These are phyloP conservation scores for Pseudodiploospora longispora DNA, from an alignment of 2,329 filamentous ascomycete genomes.

Conservation along the genomic window DNA sequence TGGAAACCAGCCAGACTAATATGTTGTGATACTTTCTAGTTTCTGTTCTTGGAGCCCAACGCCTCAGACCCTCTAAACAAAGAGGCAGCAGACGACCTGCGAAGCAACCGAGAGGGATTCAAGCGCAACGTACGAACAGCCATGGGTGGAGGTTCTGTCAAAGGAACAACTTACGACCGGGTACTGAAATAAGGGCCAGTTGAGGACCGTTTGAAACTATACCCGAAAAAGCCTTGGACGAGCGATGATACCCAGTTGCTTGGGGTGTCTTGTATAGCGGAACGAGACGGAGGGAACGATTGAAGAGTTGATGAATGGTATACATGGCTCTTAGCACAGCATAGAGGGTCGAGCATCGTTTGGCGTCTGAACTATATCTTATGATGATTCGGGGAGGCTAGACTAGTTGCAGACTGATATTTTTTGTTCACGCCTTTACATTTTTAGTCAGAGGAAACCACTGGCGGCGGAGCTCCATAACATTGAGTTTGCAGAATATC, in stretches of 20 bases:
- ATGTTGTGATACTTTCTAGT: slow-evolving; percentile 42
- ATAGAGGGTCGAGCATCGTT: too few relatives aligned
- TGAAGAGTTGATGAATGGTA: too few relatives aligned
- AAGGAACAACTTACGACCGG: slow-evolving; percentile 65
- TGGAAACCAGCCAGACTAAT: background rate
- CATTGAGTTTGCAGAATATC: too few relatives aligned
- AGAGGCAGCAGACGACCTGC: slow-evolving; percentile 88
- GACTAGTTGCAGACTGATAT: too few relatives aligned
- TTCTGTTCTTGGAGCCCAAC: slow-evolving; percentile 95
- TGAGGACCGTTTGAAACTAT: background rate
- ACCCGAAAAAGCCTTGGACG: background rate
- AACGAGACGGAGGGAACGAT: too few relatives aligned
- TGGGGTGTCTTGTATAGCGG: too few relatives aligned
- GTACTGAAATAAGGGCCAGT: slow-evolving; percentile 53
- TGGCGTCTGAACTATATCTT: too few relatives aligned
- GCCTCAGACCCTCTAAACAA: slow-evolving; percentile 97
- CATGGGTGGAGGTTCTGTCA: slow-evolving; percentile 74
- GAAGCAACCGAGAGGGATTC: slow-evolving; percentile 78
- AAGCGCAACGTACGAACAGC: slow-evolving; percentile 80
- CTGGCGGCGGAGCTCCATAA: too few relatives aligned
- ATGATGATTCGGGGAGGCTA: too few relatives aligned
- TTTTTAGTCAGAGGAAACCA: too few relatives aligned
- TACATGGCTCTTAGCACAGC: too few relatives aligned
- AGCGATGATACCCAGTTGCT: background rate
- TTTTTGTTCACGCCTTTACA: too few relatives aligned